These are phyloP conservation scores for Candolleomyces aberdarensis DNA, from an alignment of 768 basidiomycete genomes.

Conservation along the genomic window DNA sequence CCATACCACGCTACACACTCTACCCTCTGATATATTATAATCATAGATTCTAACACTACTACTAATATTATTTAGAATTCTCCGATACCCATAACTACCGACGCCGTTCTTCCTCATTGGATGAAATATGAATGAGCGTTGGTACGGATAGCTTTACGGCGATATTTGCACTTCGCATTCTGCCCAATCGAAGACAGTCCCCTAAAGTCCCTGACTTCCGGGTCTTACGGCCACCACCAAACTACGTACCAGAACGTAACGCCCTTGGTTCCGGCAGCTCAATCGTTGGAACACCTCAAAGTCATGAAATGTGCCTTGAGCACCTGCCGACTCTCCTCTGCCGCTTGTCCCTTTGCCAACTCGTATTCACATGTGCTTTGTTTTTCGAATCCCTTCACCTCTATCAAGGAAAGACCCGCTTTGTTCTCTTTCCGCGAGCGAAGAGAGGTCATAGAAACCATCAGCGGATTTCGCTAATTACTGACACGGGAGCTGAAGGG, in stretches of 20 bases:
- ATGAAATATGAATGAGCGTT: neutral
- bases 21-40: neutral
- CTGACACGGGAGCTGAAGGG: too few relatives aligned
- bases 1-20: neutral
- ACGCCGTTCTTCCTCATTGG: neutral
- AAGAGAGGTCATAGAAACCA: neutral
- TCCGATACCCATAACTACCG: too few relatives aligned
- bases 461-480: neutral
- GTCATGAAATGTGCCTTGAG: neutral
- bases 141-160: too few relatives aligned
- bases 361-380: neutral
- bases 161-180: too few relatives aligned
- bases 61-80: neutral
- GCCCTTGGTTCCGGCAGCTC: neutral
- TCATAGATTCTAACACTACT: neutral
- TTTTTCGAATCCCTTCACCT: neutral
- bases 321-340: neutral
- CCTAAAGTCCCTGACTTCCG: too few relatives aligned
- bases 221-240: neutral
- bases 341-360: neutral
- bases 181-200: too few relatives aligned
- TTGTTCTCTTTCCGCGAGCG: too few relatives aligned
- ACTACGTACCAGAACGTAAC: neutral
- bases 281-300: neutral
- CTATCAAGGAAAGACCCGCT: too few relatives aligned